These are phyloP conservation scores for Acanthamoeba healyi DNA, from an alignment of 208 protist species.

Conservation along the genomic window DNA sequence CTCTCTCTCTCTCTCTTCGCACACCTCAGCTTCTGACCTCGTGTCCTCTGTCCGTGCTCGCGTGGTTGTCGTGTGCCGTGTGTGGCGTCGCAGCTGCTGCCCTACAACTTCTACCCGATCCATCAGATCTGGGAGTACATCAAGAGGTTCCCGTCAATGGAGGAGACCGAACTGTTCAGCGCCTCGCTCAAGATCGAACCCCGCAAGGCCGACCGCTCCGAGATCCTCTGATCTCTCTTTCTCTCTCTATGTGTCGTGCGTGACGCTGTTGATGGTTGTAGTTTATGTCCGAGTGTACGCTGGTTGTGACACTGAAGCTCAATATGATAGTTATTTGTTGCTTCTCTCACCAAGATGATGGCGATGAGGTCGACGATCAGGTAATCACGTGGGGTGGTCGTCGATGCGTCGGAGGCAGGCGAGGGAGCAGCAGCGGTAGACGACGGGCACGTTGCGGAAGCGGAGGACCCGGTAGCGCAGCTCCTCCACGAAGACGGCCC, in stretches of 20 bases:
- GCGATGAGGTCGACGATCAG: no score
- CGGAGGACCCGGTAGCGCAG: background rate
- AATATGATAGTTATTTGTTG: background rate
- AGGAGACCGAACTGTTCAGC: conserved; percentile 33
- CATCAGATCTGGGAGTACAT: conserved; percentile 64
- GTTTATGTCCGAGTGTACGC: no score
- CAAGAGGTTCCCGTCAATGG: background rate
- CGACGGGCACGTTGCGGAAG: conserved; percentile 1
- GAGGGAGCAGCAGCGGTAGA: conserved; percentile 43
- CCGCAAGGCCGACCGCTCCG: conserved; percentile 38
- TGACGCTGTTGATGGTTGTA: background rate
- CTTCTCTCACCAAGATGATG: no score
- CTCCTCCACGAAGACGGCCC: conserved; percentile 11
- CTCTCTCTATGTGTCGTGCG: no score
- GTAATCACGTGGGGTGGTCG: background rate
- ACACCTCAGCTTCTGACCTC: no score
- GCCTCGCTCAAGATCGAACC: conserved; percentile 10
- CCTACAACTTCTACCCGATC: conserved; percentile 69
- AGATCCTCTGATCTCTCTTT: conserved; percentile 37
- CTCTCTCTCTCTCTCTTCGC: no score
- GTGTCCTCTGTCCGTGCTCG: no score
- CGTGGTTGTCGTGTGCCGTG: no score
- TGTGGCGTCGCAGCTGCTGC: background rate
- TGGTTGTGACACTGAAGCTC: no score
- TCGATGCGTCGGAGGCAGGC: conserved; percentile 8